Evolutionary conservation across 371 early-diverging fungal genomes (phyloP), one percentile per base, ranked within the genome.

Genomic region (Mucor racemosus): DNA sequence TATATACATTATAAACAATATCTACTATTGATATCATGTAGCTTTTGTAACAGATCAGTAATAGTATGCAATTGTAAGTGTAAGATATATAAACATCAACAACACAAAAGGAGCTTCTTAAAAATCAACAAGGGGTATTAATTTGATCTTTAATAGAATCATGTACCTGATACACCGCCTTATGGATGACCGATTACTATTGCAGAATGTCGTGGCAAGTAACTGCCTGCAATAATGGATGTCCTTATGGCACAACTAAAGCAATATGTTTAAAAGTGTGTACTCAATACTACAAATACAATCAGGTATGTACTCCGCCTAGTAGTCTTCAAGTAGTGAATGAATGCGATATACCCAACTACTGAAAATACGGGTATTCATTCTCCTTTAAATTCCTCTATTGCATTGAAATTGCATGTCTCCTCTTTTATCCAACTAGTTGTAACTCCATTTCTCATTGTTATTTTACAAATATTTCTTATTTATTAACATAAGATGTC

Each of bases 141-240:
- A n/a, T 50, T 48, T 40, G 35, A 53, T 31, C 26, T 36, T 1
- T 35, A 21, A 19, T 55, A 76, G 72, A 69, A 62, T 42, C 72
- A 77, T n/a, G 68, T 77, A 14, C 77, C 77, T 26, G 72, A 69
- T 53, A 65, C 64, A 33, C 75, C 78, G n/a, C 78, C 78, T n/a
- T 75, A 78, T 58, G 67, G 68, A 48, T 78, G 78, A 76, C 78
- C 78, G 1, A 69, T 71, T 6, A 59, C 72, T 2, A 56, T 75
- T 41, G 76, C 76, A 17, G 78, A 78, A 61, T 78, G 78, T 41
- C 59, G 44, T 10, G 78, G 78, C 8, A 62, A 68, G 56, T 72
- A 71, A 17, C 56, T 3, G 58, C 71, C 5, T 78, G 78, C 39
- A 57, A 46, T 9, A 39, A 60, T 5, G 66, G 66, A 17, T 78